Conservation (phyloP, 2,329 filamentous ascomycete species). For the Phaeosphaeriaceae sp. region DNA sequence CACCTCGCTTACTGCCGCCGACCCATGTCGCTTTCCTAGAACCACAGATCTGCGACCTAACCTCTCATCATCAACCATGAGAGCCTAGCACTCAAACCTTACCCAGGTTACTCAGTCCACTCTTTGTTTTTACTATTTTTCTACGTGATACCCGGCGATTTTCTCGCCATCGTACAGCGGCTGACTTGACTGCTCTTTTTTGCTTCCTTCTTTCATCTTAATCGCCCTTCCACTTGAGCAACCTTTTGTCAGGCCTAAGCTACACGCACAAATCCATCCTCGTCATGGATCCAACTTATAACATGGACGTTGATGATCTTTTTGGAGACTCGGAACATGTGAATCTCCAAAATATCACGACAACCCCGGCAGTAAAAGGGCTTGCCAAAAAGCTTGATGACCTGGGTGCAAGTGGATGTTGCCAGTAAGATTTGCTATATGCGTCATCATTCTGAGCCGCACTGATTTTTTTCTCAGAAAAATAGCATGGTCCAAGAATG, state of each 20-base stretch:
- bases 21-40: conserved; percentile 20
- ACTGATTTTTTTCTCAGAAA: conserved; percentile 58
- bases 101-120: conserved; percentile 7
- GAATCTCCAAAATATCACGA: conserved; percentile 62
- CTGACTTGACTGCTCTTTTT: conserved; percentile 1
- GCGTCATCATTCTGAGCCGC: background rate
- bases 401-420: conserved; percentile 75
- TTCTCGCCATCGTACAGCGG: background rate
- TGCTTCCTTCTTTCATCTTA: conserved; percentile 1
- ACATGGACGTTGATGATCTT: conserved; percentile 53
- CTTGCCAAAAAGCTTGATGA: conserved; percentile 78
- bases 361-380: conserved; percentile 66
- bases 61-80: conserved; percentile 8
- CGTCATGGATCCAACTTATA: conserved; percentile 59
- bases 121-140: conserved; percentile 12
- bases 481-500: conserved; percentile 86
- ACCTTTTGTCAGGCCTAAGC: no score
- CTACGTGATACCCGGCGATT: conserved; percentile 29
- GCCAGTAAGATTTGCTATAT: conserved; percentile 67
- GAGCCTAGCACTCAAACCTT: conserved; percentile 3
- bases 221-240: background rate
- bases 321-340: conserved; percentile 63
- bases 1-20: conserved; percentile 19
- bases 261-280: background rate
- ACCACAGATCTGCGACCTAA: conserved; percentile 21